Evolutionary conservation across 2,329 filamentous ascomycete species (phyloP), one percentile per base, ranked within the genome.

Genomic region (Penicillium sp.): DNA sequence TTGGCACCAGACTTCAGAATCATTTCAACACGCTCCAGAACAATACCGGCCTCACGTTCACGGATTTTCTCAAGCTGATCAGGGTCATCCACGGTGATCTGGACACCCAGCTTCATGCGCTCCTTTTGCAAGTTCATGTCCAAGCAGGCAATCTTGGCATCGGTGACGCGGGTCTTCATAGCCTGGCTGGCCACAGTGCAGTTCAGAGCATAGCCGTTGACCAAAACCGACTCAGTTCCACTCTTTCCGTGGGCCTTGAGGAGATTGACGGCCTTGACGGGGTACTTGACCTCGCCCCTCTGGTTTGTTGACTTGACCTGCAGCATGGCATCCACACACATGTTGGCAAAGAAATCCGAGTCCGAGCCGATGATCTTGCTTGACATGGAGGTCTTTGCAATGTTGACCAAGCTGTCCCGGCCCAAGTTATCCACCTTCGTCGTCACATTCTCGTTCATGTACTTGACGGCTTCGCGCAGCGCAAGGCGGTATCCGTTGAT

Each of bases 121-220:
- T 98, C 94, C 83, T 99, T 99, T 75, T 98, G 94, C 71, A 99
- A 78, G 79, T 99, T 99, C 87, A 99, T 98, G 76, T 99, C 95
- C 62, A 99, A 80, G 71, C 94, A 89, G 52, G 95, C 95, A 77
- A 99, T 99, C 83, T 96, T 98, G 67, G 95, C 95, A 78, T 98
- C 93, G 54, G 86, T 86, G 75, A 99, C 87, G 70, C 90, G 87
- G 34, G 95, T 99, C 71, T 88, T 92, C 95, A 99, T 99, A 48
- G 95, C 95, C 79, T 99, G 95, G 58, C 93, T 97, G 56, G 95
- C 95, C 60, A 99, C 93, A 39, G 95, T 99, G 84, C 95, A 99
- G 85, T 99, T 99, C 72, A 99, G 82, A 59, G 95, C 95, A 76
- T 99, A 99, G 57, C 95, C 95, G 82, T 96, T 96, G 73, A 99